Evolutionary conservation across 176 grass and related monocot species (phyloP), one percentile per base, ranked within the genome.

Genomic region (Oryza brachyantha): DNA sequence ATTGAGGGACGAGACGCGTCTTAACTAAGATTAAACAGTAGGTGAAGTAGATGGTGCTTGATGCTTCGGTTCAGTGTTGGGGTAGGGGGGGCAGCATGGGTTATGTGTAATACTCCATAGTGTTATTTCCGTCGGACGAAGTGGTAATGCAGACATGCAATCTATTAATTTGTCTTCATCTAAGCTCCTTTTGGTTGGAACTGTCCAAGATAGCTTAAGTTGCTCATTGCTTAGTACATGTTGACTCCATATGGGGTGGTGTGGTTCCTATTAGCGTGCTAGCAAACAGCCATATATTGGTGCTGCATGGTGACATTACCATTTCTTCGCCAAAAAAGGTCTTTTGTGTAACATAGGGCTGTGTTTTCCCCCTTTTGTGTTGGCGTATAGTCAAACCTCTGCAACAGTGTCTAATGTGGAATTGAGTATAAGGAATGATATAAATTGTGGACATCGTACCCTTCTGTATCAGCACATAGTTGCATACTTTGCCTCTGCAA

Each of bases 111-210:
- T 57, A 22, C 19, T 24, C 37, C 5, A 36, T 36, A 36, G 24
- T 83, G 40, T 40, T 70, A 38, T 61, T 61, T 63, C 19, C 7
- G 5, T 75, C 21, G 52, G n/a, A 5, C 52, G n/a, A 57, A 26
- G 28, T 17, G 54, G 8, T 67, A 43, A 57, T 17, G 31, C 4
- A 32, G 31, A 32, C 31, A 32, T 32, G 64, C 8, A 7, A 39
- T 67, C 38, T 68, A 16, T 32, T 12, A 7, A 39, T 61, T 50
- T 68, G 75, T 62, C 61, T 76, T 66, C 68, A 41, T 73, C 21
- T 41, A 50, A 74, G 19, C 75, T 68, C 67, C 39, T 19, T n/a
- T 39, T 74, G 26, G 69, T 42, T 68, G 61, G 50, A 63, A 42
- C 21, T 81, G 29, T 68, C 38, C 57, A 50, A 11, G 25, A 42